Evolutionary conservation across 1,284 basidiomycete genomes (phyloP).

Genomic region (Pterula multifida): DNA sequence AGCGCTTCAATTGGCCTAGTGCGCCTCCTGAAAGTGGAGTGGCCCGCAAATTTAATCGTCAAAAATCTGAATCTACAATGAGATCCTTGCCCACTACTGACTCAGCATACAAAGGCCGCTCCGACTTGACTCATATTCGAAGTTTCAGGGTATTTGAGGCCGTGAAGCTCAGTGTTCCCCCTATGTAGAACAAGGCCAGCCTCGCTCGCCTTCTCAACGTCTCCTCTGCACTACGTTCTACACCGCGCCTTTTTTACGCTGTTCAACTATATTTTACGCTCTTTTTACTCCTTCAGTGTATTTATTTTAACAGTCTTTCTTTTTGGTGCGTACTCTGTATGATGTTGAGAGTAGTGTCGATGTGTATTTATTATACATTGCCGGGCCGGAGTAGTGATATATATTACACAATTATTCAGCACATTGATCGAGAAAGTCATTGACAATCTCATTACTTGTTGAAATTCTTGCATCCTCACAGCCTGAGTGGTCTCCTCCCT

Average conservation of each 20-base stretch:
- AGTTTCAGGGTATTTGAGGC: conserved; percentile 10
- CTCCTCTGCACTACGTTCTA: background rate
- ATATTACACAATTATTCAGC: background rate
- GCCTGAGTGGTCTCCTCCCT: background rate
- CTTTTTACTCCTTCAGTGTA: background rate
- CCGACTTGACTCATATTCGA: conserved; percentile 13
- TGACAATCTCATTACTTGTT: background rate
- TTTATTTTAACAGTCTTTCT: background rate
- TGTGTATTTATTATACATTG: background rate
- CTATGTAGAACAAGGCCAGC: conserved; percentile 12
- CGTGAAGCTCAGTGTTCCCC: conserved; percentile 9
- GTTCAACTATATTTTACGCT: background rate
- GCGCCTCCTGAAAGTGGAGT: background rate
- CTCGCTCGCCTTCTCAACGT: background rate
- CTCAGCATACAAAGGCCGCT: conserved; percentile 10
- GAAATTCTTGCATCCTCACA: background rate
- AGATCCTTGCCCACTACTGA: background rate
- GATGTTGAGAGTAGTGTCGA: background rate
- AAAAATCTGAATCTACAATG: background rate
- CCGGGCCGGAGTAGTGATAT: background rate
- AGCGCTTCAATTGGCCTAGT: conserved; percentile 45
- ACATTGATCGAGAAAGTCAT: background rate
- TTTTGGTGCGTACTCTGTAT: background rate
- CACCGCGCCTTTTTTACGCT: background rate
- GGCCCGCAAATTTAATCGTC: background rate